Percentiles rank a stretch among this genome's conserved stretches.
Conservation (phyloP, 805 yeast species). For the Scheffersomyces spartinae region DNA sequence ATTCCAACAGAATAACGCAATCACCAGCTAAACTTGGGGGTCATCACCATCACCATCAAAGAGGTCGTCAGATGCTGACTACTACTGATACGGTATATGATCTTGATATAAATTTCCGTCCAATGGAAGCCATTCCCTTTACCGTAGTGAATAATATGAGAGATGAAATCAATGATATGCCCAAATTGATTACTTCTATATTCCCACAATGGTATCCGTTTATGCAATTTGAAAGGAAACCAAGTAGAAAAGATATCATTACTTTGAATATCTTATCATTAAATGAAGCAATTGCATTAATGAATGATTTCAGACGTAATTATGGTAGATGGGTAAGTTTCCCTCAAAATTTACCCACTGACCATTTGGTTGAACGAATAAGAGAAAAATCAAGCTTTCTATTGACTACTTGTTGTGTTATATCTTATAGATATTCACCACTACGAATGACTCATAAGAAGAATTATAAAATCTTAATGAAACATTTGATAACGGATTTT, state of each 20-base stretch:
- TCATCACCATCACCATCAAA: too few relatives aligned
- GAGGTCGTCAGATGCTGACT: too few relatives aligned
- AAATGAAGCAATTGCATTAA: conserved; percentile 36
- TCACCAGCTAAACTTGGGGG: too few relatives aligned
- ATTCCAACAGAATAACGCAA: too few relatives aligned
- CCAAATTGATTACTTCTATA: conserved; percentile 17
- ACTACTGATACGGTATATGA: conserved; percentile 7
- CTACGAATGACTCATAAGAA: conserved; percentile 11
- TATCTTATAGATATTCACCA: conserved; percentile 41
- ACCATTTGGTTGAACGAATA: conserved; percentile 36
- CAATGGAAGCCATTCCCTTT: conserved; percentile 34
- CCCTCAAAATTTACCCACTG: conserved; percentile 41
- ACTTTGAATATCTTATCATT: conserved; percentile 36
- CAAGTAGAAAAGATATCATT: conserved; percentile 32
- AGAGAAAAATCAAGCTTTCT: conserved; percentile 45
- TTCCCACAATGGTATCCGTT: too few relatives aligned
- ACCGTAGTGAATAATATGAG: conserved; percentile 24
- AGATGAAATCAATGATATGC: conserved; percentile 17
- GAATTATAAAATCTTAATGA: conserved; percentile 32
- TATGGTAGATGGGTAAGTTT: conserved; percentile 74
- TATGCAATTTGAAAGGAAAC: conserved; percentile 11
- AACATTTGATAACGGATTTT: conserved; percentile 40
- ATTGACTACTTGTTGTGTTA: conserved; percentile 54
- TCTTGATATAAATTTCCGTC: conserved; percentile 22
- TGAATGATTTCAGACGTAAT: conserved; percentile 49